Base-by-base conservation (phyloP, 2,329 filamentous ascomycete genomes). In the Onygenales sp. region DNA sequence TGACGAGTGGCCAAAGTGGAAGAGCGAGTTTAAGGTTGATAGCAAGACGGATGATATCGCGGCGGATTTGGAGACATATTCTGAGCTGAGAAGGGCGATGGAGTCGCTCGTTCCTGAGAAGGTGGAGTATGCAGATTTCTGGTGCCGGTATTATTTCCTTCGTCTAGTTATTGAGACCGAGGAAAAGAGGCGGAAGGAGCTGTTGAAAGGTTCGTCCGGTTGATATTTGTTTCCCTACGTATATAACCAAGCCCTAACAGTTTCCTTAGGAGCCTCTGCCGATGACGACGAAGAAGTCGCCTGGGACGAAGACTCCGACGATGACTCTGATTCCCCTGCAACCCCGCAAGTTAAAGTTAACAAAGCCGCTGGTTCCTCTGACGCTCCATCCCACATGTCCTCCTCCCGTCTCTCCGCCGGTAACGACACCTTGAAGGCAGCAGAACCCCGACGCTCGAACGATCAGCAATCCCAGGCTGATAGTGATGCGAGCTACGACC, bases 121-220 rank as follows among this genome's bases (percentile, higher is more conserved):
- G 61, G 88, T 96, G n/a, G 80, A 91, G 36, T 98, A 98, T 64
- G 79, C 77, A 51, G 81, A 86, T 51, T 98, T 98, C 68, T 98
- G 93, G 92, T 86, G 81, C 66, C 80, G 93, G 53, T 98, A 98
- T 72, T 97, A 97, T 69, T 98, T 95, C 75, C 74, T 97, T 58
- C 80, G 92, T 63, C 86, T 94, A 64, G 89, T 93, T 13, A 87
- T 98, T 58, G 92, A 97, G 74, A 91, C 87, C 31, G 91, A 95
- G 54, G 93, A 98, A 73, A 84, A 86, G 64, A 84, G 89, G 69
- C 80, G 93, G 68, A 84, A 86, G 62, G 93, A 98, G 69, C 79
- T 98, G 54, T 75, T 98, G 21, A 94, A 95, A 72, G 92, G 92
- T 95, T 76, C 58, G 79, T 51, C 42, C 5, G 27, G 35, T 32